Conservation (phyloP, 345 rosid species). For the Physaria fendleri region DNA sequence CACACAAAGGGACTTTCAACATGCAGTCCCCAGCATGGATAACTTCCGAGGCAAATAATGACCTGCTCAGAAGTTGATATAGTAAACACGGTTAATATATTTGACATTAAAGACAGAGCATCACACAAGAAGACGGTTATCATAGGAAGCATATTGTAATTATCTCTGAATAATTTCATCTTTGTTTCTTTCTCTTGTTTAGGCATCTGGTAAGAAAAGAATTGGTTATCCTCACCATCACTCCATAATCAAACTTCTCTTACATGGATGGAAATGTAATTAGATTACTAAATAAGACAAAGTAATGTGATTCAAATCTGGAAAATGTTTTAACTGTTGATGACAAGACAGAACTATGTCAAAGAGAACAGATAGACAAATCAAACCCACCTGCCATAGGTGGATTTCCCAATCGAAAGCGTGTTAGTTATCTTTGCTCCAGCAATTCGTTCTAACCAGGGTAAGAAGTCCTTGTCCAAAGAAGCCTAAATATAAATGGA, state of each 20-base stretch:
- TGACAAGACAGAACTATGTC: not conserved
- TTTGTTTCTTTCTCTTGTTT: too few species aligned
- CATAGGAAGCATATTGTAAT: too few species aligned
- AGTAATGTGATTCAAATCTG: not conserved
- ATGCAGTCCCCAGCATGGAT: constrained; percentile 65
- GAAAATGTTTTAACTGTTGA: not conserved
- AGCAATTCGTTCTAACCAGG: constrained; percentile 70
- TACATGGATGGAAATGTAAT: not conserved
- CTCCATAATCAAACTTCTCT: not conserved
- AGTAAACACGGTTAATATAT: not conserved
- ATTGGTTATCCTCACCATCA: not conserved
- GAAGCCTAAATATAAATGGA: constrained; percentile 24
- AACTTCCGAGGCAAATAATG: constrained; percentile 51
- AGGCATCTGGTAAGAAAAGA: not conserved
- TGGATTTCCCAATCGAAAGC: constrained; percentile 66
- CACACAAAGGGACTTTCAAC: constrained; percentile 57
- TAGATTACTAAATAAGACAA: not conserved
- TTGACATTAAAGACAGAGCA: not conserved
- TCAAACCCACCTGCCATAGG: constrained; percentile 50
- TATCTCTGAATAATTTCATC: too few species aligned
- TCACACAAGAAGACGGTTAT: not conserved
- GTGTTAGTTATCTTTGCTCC: constrained; percentile 47
- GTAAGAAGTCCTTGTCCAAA: constrained; percentile 55
- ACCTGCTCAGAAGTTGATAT: constrained; percentile 37
- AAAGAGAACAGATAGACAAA: not conserved